These are phyloP conservation scores for Pseudogymnoascus sp. DNA, from an alignment of 2,329 filamentous ascomycete species.

Conservation along the genomic window DNA sequence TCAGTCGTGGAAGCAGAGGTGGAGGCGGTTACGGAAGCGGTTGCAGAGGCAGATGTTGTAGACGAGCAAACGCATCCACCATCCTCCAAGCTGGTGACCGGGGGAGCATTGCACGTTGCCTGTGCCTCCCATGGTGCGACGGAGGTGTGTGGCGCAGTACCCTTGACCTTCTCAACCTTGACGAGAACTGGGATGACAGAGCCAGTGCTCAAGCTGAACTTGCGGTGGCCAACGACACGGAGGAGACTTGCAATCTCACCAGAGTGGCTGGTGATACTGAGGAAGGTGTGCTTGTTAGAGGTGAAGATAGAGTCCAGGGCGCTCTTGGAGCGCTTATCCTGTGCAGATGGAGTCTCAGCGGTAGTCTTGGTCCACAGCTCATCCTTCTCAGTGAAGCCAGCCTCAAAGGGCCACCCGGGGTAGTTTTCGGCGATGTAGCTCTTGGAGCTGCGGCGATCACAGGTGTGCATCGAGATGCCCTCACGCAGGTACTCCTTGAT, in stretches of 20 bases:
- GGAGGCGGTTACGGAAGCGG: neutral
- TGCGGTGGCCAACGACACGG: slow-evolving; percentile 51
- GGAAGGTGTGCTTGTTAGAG: slow-evolving; percentile 45
- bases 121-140: slow-evolving; percentile 32
- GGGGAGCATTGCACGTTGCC: slow-evolving; percentile 39
- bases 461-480: slow-evolving; percentile 61
- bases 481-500: slow-evolving; percentile 62
- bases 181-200: slow-evolving; percentile 62
- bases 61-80: slow-evolving; percentile 13
- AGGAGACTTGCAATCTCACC: slow-evolving; percentile 49
- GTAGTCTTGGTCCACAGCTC: slow-evolving; percentile 38
- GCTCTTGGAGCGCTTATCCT: slow-evolving; percentile 42
- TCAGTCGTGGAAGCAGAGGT: neutral
- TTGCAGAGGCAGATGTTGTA: slow-evolving; percentile 10
- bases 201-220: slow-evolving; percentile 57
- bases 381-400: slow-evolving; percentile 53
- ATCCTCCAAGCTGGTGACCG: slow-evolving; percentile 35
- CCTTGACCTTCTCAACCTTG: slow-evolving; percentile 43
- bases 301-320: slow-evolving; percentile 52
- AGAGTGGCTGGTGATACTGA: slow-evolving; percentile 54
- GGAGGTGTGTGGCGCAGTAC: slow-evolving; percentile 27
- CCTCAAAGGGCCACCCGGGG: slow-evolving; percentile 50
- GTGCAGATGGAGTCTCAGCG: slow-evolving; percentile 38
- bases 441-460: slow-evolving; percentile 53
- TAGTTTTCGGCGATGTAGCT: slow-evolving; percentile 46